Percentiles rank a stretch among this genome's conserved stretches.
These are phyloP conservation scores for Apiotrichum sp. DNA, from an alignment of 1,284 basidiomycete species.

Conservation along the genomic window DNA sequence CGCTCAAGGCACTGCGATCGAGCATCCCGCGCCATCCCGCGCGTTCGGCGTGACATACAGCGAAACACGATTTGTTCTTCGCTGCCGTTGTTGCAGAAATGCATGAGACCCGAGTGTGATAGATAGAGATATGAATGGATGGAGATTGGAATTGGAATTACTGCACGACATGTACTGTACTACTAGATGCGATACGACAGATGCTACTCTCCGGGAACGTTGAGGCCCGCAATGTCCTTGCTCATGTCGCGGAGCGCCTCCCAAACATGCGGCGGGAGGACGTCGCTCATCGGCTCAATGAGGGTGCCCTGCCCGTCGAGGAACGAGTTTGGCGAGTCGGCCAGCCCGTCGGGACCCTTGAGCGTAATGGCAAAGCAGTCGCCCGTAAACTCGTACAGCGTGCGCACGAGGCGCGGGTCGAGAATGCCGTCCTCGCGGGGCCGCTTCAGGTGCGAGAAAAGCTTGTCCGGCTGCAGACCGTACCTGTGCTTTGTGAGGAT, in stretches of 20 bases:
- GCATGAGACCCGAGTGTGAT: too few species aligned
- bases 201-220: constrained; percentile 10
- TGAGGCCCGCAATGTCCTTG: constrained; percentile 6
- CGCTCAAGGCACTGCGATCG: too few species aligned
- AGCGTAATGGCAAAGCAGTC: constrained; percentile 40
- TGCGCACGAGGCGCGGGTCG: constrained; percentile 39
- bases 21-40: too few species aligned
- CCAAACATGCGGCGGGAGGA: constrained; percentile 7
- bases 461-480: constrained; percentile 38
- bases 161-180: too few species aligned
- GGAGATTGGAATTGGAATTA: too few species aligned
- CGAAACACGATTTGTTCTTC: too few species aligned
- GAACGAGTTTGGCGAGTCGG: constrained; percentile 28
- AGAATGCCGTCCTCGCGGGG: constrained; percentile 38
- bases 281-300: constrained; percentile 26
- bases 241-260: constrained; percentile 2
- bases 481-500: constrained; percentile 48
- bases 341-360: constrained; percentile 41
- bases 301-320: constrained; percentile 42
- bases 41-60: too few species aligned
- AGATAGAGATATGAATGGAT: too few species aligned
- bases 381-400: constrained; percentile 41
- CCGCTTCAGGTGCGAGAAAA: constrained; percentile 39
- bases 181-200: too few species aligned
- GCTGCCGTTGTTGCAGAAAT: too few species aligned